Conservation (phyloP, 352 stramenopile species). For the Pythium folliculosum region DNA sequence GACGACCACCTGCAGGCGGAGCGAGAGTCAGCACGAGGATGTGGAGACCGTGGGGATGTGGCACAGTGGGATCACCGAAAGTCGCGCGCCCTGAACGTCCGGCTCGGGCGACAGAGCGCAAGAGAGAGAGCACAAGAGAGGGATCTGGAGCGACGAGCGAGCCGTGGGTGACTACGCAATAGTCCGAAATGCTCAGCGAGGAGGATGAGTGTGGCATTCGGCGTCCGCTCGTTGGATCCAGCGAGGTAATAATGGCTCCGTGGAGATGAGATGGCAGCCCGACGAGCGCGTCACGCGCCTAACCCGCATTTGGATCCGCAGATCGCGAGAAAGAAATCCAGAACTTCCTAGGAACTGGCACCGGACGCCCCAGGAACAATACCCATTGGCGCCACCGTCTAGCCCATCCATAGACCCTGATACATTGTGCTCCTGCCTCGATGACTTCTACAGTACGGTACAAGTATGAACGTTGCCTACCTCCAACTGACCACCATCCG, state of each 20-base stretch:
- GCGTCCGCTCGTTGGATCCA: not conserved
- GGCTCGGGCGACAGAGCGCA: not conserved
- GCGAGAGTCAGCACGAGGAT: conserved; percentile 20
- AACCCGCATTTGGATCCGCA: not conserved
- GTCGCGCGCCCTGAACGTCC: conserved; percentile 4
- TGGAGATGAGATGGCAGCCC: not conserved
- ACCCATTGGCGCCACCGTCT: not conserved
- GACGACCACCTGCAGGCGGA: not conserved
- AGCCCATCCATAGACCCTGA: too few species aligned
- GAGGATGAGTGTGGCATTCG: not conserved
- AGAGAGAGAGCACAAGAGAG: not conserved
- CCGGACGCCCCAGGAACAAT: not conserved
- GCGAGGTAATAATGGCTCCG: not conserved
- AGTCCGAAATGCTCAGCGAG: not conserved
- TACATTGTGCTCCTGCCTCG: not conserved
- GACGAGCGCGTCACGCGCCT: not conserved
- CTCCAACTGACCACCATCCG: not conserved
- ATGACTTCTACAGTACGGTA: not conserved
- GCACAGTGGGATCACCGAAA: not conserved
- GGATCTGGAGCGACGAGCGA: not conserved
- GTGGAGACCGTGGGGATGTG: conserved; percentile 1
- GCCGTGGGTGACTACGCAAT: too few species aligned
- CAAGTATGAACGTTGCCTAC: not conserved
- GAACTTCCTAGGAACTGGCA: not conserved
- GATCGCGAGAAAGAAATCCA: conserved; percentile 5